Percentiles rank a stretch among this genome's conserved stretches.
These are phyloP conservation scores for Diphasiastrum complanatum DNA, from an alignment of 83 land plant species.

Conservation along the genomic window DNA sequence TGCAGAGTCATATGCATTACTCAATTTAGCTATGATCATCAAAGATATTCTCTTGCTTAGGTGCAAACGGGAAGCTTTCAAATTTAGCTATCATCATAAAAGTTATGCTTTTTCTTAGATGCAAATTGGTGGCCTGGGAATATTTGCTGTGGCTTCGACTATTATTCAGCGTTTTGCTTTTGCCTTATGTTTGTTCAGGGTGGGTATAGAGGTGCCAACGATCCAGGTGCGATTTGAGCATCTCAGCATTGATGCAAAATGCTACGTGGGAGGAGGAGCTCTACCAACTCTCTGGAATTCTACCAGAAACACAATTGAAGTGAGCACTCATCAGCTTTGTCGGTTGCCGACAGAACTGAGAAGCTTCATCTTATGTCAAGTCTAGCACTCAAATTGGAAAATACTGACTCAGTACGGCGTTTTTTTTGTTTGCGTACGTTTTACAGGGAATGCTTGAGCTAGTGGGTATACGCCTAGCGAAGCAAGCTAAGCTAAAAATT, in stretches of 20 bases:
- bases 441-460: constrained; percentile 17
- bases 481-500: constrained; percentile 22
- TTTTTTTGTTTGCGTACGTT: not conserved
- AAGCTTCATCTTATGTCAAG: not conserved
- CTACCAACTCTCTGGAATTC: constrained; percentile 29
- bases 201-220: constrained; percentile 30
- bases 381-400: not conserved
- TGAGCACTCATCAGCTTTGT: not conserved
- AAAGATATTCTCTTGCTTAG: not conserved
- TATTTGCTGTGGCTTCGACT: too few relatives aligned
- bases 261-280: constrained; percentile 28
- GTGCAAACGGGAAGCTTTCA: not conserved
- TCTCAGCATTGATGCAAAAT: constrained; percentile 24
- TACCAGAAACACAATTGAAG: constrained; percentile 22
- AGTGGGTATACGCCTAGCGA: constrained; percentile 19
- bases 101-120: too few relatives aligned
- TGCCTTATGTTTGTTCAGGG: constrained; percentile 22
- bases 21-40: too few relatives aligned
- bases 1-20: too few relatives aligned
- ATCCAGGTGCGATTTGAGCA: constrained; percentile 31
- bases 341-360: not conserved
- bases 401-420: not conserved
- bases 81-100: not conserved
- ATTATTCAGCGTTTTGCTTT: too few relatives aligned
- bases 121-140: too few relatives aligned